A percentile compares a stretch with the other conserved stretches of the same genome.
Evolutionary conservation across 1,284 basidiomycete species (phyloP).

Genomic region (Boletus albobrunnescens): DNA sequence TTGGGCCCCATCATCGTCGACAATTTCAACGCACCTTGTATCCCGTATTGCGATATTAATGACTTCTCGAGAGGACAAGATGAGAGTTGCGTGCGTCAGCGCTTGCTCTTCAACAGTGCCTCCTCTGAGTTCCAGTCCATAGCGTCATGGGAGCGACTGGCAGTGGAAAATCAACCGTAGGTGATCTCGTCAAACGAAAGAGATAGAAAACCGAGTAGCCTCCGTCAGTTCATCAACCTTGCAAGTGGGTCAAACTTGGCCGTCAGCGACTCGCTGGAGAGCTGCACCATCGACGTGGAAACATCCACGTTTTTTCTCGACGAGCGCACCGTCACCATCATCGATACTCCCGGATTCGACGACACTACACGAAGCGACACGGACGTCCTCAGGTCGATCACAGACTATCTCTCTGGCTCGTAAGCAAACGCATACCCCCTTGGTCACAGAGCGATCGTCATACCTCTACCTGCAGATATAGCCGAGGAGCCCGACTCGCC

Average conservation of each 20-base stretch:
- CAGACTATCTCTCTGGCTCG: conserved; percentile 31
- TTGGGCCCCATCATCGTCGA: background rate
- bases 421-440: conserved; percentile 13
- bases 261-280: conserved; percentile 33
- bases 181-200: conserved; percentile 9
- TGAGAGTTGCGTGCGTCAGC: conserved; percentile 26
- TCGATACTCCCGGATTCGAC: conserved; percentile 41
- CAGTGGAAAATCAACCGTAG: conserved; percentile 42
- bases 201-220: background rate
- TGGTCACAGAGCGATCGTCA: background rate
- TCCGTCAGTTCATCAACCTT: conserved; percentile 32
- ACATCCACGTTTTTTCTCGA: conserved; percentile 29
- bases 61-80: conserved; percentile 15
- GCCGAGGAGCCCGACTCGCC: conserved; percentile 35
- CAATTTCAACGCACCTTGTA: background rate
- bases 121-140: conserved; percentile 10
- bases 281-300: conserved; percentile 33
- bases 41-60: conserved; percentile 13
- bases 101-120: background rate
- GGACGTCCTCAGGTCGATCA: conserved; percentile 34
- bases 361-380: conserved; percentile 36
- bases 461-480: conserved; percentile 30
- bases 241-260: conserved; percentile 30
- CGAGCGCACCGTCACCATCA: conserved; percentile 25
- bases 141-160: conserved; percentile 45